A percentile compares a stretch with the other conserved stretches of the same genome.
These are phyloP conservation scores for Boletus subparvulus DNA, from an alignment of 768 basidiomycete genomes.

Conservation along the genomic window DNA sequence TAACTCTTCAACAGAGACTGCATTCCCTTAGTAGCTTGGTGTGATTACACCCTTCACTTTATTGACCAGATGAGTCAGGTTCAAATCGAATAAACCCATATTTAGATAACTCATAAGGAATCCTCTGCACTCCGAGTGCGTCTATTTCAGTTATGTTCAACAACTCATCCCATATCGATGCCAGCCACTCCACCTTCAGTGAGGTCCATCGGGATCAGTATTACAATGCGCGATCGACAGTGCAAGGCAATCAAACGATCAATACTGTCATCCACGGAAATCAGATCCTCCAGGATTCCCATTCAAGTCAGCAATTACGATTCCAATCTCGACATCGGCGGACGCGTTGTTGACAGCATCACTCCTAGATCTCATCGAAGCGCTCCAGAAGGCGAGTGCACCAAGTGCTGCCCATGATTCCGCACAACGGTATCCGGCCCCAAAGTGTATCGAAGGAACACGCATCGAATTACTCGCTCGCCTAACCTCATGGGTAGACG, in stretches of 20 bases:
- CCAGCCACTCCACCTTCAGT: constrained; percentile 16
- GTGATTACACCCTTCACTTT: no score
- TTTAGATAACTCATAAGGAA: no score
- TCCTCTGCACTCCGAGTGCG: no score
- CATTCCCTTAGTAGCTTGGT: no score
- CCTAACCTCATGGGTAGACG: constrained; percentile 16
- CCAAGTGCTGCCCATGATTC: constrained; percentile 22
- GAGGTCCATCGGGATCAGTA: constrained; percentile 19
- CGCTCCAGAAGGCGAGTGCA: constrained; percentile 16
- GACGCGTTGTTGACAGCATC: neutral
- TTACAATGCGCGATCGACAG: constrained; percentile 4
- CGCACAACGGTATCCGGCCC: constrained; percentile 17
- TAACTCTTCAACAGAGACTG: no score
- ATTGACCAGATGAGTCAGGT: no score
- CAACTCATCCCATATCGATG: constrained; percentile 8
- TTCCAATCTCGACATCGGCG: neutral
- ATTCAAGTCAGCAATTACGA: neutral
- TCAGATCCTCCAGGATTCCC: constrained; percentile 16
- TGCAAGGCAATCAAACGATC: constrained; percentile 20
- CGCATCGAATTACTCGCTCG: constrained; percentile 19
- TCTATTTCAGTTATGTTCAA: no score
- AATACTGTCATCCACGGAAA: constrained; percentile 19
- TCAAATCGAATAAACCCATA: no score
- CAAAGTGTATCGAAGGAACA: constrained; percentile 25
- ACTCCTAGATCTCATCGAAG: constrained; percentile 11